Evolutionary conservation across 164 flowering plant genomes (phyloP).

Genomic region (Berberis vulgaris): DNA sequence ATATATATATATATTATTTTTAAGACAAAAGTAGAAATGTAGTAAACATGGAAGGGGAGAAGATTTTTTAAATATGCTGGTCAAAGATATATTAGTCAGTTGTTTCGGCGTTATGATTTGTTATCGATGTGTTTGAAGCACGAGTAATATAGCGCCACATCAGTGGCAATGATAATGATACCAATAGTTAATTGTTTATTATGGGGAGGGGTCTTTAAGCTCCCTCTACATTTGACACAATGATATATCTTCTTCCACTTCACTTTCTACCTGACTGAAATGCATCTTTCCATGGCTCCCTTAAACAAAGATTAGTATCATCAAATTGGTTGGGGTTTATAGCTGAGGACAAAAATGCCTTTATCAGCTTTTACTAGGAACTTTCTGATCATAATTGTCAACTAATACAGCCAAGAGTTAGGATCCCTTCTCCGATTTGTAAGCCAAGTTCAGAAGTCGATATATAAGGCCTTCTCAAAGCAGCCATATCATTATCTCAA

Average conservation of each 20-base stretch:
- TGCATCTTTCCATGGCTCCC: not conserved
- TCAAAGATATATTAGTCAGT: too few species aligned
- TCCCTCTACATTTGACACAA: not conserved
- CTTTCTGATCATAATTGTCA: not conserved
- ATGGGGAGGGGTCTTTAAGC: not conserved
- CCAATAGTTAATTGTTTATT: conserved; percentile 4
- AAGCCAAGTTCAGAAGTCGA: too few species aligned
- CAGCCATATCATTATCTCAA: too few species aligned
- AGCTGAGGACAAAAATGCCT: conserved; percentile 2
- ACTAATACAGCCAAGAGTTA: too few species aligned
- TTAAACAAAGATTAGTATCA: not conserved
- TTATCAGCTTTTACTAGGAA: not conserved
- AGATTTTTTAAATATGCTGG: too few species aligned
- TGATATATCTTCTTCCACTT: conserved; percentile 1
- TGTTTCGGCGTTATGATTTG: too few species aligned
- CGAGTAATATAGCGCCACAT: conserved; percentile 22
- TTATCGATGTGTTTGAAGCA: too few species aligned
- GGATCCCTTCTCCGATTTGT: too few species aligned
- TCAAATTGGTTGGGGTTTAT: not conserved
- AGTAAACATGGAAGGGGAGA: too few species aligned
- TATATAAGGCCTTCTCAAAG: too few species aligned
- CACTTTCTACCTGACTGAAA: not conserved
- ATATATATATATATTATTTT: too few species aligned
- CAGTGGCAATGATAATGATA: conserved; percentile 33
- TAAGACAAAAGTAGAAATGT: too few species aligned